These are phyloP conservation scores for Fusarium anguioides DNA, from an alignment of 2,329 filamentous ascomycete species.

Conservation along the genomic window DNA sequence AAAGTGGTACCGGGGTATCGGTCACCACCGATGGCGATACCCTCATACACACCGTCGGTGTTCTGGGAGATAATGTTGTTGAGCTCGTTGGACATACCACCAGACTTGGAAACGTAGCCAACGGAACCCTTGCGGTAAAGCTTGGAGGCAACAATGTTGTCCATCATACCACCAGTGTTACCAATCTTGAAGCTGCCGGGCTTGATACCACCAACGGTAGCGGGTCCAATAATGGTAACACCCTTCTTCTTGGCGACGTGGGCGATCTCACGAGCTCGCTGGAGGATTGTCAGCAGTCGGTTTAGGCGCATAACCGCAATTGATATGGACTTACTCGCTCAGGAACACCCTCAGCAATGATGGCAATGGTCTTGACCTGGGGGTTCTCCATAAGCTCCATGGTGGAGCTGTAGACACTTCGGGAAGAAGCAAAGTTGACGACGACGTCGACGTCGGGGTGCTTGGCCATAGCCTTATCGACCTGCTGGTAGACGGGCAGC, in stretches of 20 bases:
- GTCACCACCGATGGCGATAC: slow-evolving; percentile 99
- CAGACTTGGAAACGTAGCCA: slow-evolving; percentile 99
- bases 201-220: slow-evolving; percentile 99
- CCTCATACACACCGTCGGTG: slow-evolving; percentile 98
- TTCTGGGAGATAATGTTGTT: slow-evolving; percentile 99
- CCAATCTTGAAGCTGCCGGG: slow-evolving; percentile 99
- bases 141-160: slow-evolving; percentile 99
- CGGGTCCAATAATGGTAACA: slow-evolving; percentile 97
- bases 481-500: slow-evolving; percentile 96
- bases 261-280: slow-evolving; percentile 98
- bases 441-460: slow-evolving; percentile 97
- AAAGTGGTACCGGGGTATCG: slow-evolving; percentile 99
- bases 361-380: slow-evolving; percentile 98
- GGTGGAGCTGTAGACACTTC: slow-evolving; percentile 97
- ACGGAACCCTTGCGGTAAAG: slow-evolving; percentile 99
- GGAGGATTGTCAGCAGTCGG: slow-evolving; percentile 29
- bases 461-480: slow-evolving; percentile 92
- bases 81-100: slow-evolving; percentile 99
- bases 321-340: slow-evolving; percentile 78
- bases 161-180: slow-evolving; percentile 99
- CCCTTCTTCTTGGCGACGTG: slow-evolving; percentile 98
- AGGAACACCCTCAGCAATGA: slow-evolving; percentile 98
- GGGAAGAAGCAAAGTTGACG: slow-evolving; percentile 99
- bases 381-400: slow-evolving; percentile 98
- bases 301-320: slow-evolving; percentile 1